Conservation (phyloP, 768 basidiomycete species). For the Mycena galericulata region DNA sequence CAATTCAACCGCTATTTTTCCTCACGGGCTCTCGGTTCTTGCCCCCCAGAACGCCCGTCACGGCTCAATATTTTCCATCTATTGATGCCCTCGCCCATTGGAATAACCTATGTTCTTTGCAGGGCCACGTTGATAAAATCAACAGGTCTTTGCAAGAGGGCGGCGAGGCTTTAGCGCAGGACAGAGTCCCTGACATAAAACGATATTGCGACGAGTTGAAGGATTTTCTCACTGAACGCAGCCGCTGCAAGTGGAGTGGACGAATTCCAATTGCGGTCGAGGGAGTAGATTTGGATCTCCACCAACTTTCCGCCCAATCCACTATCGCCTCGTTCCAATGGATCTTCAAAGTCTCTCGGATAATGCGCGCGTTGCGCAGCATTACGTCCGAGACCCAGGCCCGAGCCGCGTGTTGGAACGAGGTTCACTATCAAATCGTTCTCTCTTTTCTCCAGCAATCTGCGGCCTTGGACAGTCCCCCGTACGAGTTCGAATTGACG, state of each 20-base stretch:
- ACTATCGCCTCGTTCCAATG: conserved; percentile 4
- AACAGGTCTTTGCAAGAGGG: not conserved
- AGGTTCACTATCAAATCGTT: conserved; percentile 28
- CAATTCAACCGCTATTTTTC: conserved; percentile 27
- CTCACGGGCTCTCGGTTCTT: conserved; percentile 18
- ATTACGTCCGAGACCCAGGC: too few relatives aligned
- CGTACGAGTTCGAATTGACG: conserved; percentile 32
- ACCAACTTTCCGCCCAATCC: not conserved
- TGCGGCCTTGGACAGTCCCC: conserved; percentile 12
- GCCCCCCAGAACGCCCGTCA: not conserved
- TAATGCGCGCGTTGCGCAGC: conserved; percentile 16
- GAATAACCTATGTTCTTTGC: conserved; percentile 32
- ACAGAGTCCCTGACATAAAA: not conserved
- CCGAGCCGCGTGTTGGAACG: conserved; percentile 20
- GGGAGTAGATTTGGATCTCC: conserved; percentile 10
- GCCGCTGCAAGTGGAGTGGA: conserved; percentile 23
- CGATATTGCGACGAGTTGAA: not conserved
- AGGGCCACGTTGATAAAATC: conserved; percentile 28
- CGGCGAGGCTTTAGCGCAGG: not conserved
- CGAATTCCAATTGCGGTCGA: conserved; percentile 19
- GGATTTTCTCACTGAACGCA: conserved; percentile 17
- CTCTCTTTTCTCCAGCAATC: conserved; percentile 28
- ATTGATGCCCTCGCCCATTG: conserved; percentile 28
- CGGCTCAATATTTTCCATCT: conserved; percentile 27
- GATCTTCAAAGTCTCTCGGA: conserved; percentile 18